phyloP scores from a whole-genome alignment of 768 basidiomycete genomes.

The Cantharellus cinnabarinus region DNA sequence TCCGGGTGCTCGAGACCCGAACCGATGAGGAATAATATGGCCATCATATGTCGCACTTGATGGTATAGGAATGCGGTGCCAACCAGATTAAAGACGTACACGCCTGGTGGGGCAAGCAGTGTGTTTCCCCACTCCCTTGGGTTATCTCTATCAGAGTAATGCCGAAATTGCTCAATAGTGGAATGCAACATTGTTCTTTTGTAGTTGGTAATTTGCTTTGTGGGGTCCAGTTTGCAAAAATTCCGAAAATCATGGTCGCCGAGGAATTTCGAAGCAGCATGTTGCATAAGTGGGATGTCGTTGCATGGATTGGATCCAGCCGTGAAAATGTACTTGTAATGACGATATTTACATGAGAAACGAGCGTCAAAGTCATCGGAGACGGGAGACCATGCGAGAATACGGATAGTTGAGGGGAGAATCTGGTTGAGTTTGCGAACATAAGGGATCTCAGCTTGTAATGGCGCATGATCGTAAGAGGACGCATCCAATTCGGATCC shows the following conservation, averaged over 20 bases:
- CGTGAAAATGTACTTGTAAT: constrained; percentile 97
- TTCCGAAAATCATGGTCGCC: constrained; percentile 95
- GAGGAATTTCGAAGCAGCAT: constrained; percentile 46
- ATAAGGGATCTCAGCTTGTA: constrained; percentile 44
- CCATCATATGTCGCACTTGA: constrained; percentile 91
- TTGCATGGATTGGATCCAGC: constrained; percentile 23
- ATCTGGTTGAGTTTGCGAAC: constrained; percentile 63
- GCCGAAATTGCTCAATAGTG: constrained; percentile 26
- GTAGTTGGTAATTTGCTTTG: constrained; percentile 78
- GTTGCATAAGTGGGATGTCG: constrained; percentile 53
- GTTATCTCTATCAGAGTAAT: not conserved
- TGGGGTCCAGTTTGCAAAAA: constrained; percentile 78
- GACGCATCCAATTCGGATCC: not conserved
- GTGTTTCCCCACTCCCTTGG: not conserved
- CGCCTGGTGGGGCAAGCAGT: constrained; percentile 8
- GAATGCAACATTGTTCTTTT: constrained; percentile 45
- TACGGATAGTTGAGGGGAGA: constrained; percentile 73
- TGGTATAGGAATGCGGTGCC: constrained; percentile 88
- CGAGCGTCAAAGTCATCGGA: constrained; percentile 62
- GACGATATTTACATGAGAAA: constrained; percentile 65
- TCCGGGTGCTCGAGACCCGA: constrained; percentile 53
- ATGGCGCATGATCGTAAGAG: too few relatives aligned
- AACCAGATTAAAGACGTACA: constrained; percentile 64
- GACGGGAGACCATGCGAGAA: constrained; percentile 90
- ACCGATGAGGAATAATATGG: constrained; percentile 74